phyloP scores from a whole-genome alignment of 2,329 filamentous ascomycete genomes.

The Thielaviopsis ethacetica region DNA sequence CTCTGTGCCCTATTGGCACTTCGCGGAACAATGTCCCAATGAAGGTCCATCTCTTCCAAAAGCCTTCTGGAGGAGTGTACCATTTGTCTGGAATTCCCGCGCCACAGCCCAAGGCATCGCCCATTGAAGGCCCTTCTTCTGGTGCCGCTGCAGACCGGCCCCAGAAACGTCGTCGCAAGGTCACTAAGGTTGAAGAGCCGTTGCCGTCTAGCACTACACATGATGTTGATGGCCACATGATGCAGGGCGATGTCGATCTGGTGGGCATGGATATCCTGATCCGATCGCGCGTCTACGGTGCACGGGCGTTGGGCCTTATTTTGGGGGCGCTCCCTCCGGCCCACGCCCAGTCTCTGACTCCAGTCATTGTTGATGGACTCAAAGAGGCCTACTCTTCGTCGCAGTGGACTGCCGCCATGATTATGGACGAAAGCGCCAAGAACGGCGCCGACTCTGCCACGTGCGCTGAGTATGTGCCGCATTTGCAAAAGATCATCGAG shows the following conservation, averaged over 20 bases:
- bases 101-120: conserved; percentile 25
- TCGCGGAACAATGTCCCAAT: conserved; percentile 82
- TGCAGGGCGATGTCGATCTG: conserved; percentile 89
- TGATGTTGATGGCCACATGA: conserved; percentile 95
- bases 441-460: conserved; percentile 30
- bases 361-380: conserved; percentile 46
- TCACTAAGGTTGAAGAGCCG: conserved; percentile 62
- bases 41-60: conserved; percentile 78
- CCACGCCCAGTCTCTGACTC: conserved; percentile 35
- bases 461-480: conserved; percentile 38
- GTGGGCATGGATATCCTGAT: conserved; percentile 81
- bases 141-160: conserved; percentile 40
- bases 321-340: conserved; percentile 60
- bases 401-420: conserved; percentile 66
- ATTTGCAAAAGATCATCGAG: conserved; percentile 63
- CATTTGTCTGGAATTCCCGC: conserved; percentile 25
- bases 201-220: conserved; percentile 50
- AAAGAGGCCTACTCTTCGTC: conserved; percentile 65
- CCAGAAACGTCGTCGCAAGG: conserved; percentile 64
- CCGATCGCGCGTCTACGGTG: conserved; percentile 74
- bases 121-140: conserved; percentile 19
- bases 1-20: conserved; percentile 82
- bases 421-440: conserved; percentile 78
- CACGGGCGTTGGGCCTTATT: conserved; percentile 69
- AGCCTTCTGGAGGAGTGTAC: conserved; percentile 79